A percentile compares a stretch with the other conserved stretches of the same genome.
phyloP scores from a whole-genome alignment of 495 filamentous ascomycete species.

The Diplogelasinospora grovesii region DNA sequence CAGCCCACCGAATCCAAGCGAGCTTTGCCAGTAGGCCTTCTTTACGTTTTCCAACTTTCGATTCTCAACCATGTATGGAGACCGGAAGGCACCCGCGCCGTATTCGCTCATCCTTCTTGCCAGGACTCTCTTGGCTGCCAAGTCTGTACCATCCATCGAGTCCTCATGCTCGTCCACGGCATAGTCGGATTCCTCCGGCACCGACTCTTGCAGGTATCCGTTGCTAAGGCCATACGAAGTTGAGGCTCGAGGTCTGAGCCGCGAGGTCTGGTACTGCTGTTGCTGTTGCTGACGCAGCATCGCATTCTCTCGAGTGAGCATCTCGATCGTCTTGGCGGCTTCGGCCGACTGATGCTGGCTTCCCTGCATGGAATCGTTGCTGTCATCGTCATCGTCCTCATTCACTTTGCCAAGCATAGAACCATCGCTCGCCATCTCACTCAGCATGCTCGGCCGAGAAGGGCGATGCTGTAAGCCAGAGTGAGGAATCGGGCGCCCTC shows the following conservation, averaged over 20 bases:
- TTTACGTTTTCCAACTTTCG: conserved; percentile 70
- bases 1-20: conserved; percentile 68
- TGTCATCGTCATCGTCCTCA: conserved; percentile 70
- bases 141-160: conserved; percentile 49
- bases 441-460: conserved; percentile 79
- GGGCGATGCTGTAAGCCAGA: conserved; percentile 72
- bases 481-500: conserved; percentile 49
- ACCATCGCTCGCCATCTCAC: conserved; percentile 67
- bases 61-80: conserved; percentile 58
- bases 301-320: conserved; percentile 66
- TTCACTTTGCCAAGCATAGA: conserved; percentile 67
- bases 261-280: conserved; percentile 52
- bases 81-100: conserved; percentile 46
- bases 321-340: conserved; percentile 65
- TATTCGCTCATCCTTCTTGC: conserved; percentile 58
- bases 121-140: conserved; percentile 46
- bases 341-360: conserved; percentile 51
- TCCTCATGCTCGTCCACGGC: conserved; percentile 67
- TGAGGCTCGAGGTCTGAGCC: conserved; percentile 57
- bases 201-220: conserved; percentile 55
- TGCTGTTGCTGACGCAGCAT: conserved; percentile 59
- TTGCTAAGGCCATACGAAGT: conserved; percentile 49
- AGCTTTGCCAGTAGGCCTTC: conserved; percentile 83
- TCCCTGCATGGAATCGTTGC: conserved; percentile 50
- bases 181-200: conserved; percentile 65